Base-by-base conservation (phyloP, 352 stramenopile species). In the Blastocystis sp. region DNA sequence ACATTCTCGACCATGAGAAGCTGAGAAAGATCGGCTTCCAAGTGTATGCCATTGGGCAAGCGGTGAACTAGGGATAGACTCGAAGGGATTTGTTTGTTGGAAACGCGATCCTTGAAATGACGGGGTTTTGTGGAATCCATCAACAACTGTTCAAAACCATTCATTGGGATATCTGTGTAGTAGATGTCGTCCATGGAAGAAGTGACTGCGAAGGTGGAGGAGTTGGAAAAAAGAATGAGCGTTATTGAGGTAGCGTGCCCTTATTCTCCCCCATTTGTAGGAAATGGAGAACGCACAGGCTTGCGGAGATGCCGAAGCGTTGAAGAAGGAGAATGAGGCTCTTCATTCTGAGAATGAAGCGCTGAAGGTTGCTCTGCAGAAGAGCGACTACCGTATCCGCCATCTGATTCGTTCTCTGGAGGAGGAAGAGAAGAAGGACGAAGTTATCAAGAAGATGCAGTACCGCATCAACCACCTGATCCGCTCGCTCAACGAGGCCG, bases 1-100 rank as follows among this genome's bases (percentile, higher is more conserved):
- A 98, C 88, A 92, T 98, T 78, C 89, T 98, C 48, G 93, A 97
- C 61, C 94, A 97, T 89, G 90, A 93, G 14, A 90, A 90, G 79
- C 92, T 99, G 76, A 90, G 93, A 49, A 88, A 94, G 16, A 94
- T 98, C 86, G 97, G 97, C 63, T 98, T 98, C 89, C 94, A 98
- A 89, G 94, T 99, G 24, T 95, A 98, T 90, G 94, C 94, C 38
- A 97, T 99, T 89, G 95, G 96, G 69, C 95, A 95, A 11, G 32
- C 51, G 18, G 51, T 59, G 51, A 59, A 59, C 32, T 59, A 59
- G 51, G n/a, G 51, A 21, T n/a, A n/a, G n/a, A n/a, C n/a, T n/a
- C n/a, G n/a, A n/a, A n/a, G n/a, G n/a, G n/a, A n/a, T n/a, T n/a
- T n/a, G n/a, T n/a, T n/a, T n/a, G n/a, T n/a, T n/a, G n/a, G n/a